Conservation (phyloP, 192 early-diverging fungal genomes). For the Piromyces finnis region DNA sequence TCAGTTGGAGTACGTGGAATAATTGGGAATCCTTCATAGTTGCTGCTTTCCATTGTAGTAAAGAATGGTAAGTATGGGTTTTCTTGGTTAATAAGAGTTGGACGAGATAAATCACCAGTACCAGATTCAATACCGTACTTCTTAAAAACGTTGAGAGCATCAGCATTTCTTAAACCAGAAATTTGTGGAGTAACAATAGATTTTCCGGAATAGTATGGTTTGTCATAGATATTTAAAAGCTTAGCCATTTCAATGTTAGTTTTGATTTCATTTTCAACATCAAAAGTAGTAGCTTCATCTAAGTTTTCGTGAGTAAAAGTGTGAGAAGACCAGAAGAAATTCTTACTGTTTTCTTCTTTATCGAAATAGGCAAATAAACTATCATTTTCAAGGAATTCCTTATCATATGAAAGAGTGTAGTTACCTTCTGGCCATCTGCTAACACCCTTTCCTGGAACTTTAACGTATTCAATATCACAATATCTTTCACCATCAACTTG, state of each 20-base stretch:
- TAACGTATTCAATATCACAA: neutral
- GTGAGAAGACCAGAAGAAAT: neutral
- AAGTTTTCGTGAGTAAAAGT: neutral
- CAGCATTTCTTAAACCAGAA: neutral
- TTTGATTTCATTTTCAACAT: neutral
- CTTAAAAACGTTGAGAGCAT: neutral
- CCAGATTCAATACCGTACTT: neutral
- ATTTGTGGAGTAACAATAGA: conserved; percentile 2
- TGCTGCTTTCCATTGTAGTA: neutral
- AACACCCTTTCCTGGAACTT: neutral
- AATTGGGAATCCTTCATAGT: neutral
- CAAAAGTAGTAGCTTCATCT: neutral
- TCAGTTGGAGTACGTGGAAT: neutral
- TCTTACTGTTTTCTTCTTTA: neutral
- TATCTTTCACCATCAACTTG: neutral
- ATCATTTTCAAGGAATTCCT: neutral
- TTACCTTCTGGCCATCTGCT: neutral
- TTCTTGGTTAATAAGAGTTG: neutral
- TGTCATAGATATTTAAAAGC: neutral
- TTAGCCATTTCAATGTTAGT: neutral
- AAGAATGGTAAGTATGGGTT: neutral
- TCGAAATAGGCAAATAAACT: neutral
- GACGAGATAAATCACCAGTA: neutral
- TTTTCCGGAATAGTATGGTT: neutral
- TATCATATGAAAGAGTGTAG: neutral